Evolutionary conservation across 2,329 filamentous ascomycete species (phyloP).

Genomic region (Trichoderma koningii): DNA sequence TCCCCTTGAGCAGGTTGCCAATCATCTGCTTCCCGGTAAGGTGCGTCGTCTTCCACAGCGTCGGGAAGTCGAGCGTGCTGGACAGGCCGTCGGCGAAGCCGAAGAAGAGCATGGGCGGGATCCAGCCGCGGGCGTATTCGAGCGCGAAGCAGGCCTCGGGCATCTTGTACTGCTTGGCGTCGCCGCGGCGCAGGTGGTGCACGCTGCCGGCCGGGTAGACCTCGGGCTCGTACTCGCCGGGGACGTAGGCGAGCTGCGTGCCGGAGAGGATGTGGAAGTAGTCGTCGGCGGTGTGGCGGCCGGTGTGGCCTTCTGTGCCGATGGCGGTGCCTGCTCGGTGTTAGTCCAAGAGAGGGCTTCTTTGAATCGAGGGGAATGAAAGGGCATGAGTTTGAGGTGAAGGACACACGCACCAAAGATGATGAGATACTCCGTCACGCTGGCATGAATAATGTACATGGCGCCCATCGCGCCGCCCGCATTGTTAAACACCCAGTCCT

Average conservation of each 20-base stretch:
- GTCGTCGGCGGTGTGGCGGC: conserved; percentile 88
- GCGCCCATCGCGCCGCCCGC: conserved; percentile 88
- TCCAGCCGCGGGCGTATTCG: conserved; percentile 85
- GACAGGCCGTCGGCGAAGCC: conserved; percentile 80
- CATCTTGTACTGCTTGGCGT: conserved; percentile 83
- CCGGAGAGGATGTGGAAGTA: conserved; percentile 90
- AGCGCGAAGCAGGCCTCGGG: conserved; percentile 74
- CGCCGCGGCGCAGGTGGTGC: conserved; percentile 71
- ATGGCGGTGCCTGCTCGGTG: conserved; percentile 60
- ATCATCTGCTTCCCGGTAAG: conserved; percentile 79
- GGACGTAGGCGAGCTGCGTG: conserved; percentile 73
- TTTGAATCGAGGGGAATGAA: too few species aligned
- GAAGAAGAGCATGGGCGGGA: conserved; percentile 89
- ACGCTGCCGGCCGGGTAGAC: conserved; percentile 69
- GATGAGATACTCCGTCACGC: conserved; percentile 86
- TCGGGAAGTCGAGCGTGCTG: conserved; percentile 83
- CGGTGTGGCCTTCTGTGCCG: conserved; percentile 85
- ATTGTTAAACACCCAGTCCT: conserved; percentile 93
- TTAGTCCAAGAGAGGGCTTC: too few species aligned
- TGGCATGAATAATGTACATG: conserved; percentile 89
- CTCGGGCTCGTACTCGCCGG: conserved; percentile 67
- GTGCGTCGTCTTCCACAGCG: conserved; percentile 74
- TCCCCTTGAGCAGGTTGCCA: conserved; percentile 67
- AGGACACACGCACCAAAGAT: conserved; percentile 62
- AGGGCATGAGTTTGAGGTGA: too few species aligned